Conservation (phyloP, 2,329 filamentous ascomycete genomes). For the Epichloe coenophiala region DNA sequence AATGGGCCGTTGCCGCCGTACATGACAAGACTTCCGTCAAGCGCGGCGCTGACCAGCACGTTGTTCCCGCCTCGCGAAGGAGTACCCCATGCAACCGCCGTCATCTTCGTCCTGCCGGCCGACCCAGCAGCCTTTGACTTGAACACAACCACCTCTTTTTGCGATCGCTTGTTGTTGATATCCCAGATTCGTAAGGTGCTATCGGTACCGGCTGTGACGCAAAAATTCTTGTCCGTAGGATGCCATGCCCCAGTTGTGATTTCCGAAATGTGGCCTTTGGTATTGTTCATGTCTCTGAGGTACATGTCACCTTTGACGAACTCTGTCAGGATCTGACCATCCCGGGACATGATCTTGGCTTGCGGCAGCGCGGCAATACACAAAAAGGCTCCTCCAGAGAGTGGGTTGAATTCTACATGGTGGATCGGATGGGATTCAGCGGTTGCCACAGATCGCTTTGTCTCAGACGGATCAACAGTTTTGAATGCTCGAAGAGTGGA, state of each 20-base stretch:
- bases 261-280: slow-evolving; percentile 90
- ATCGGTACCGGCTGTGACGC: slow-evolving; percentile 84
- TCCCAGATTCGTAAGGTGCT: slow-evolving; percentile 97
- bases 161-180: slow-evolving; percentile 75
- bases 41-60: slow-evolving; percentile 65
- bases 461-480: slow-evolving; percentile 72
- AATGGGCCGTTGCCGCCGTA: slow-evolving; percentile 85
- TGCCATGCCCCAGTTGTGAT: slow-evolving; percentile 85
- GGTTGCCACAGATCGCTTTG: slow-evolving; percentile 51
- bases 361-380: slow-evolving; percentile 83
- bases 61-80: slow-evolving; percentile 65
- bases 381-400: slow-evolving; percentile 66
- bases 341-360: slow-evolving; percentile 75
- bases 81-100: slow-evolving; percentile 74
- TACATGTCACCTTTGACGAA: slow-evolving; percentile 99
- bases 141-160: slow-evolving; percentile 90
- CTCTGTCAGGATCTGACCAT: slow-evolving; percentile 74
- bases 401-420: slow-evolving; percentile 73
- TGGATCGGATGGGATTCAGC: slow-evolving; percentile 82
- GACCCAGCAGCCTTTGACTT: slow-evolving; percentile 83
- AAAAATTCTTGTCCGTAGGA: slow-evolving; percentile 70
- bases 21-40: slow-evolving; percentile 85
- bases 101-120: slow-evolving; percentile 87
- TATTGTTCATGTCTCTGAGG: slow-evolving; percentile 90
- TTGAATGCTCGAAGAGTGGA: slow-evolving; percentile 91